These are phyloP conservation scores for Plectosphaerella sp. DNA, from an alignment of 2,329 filamentous ascomycete genomes.

Conservation along the genomic window DNA sequence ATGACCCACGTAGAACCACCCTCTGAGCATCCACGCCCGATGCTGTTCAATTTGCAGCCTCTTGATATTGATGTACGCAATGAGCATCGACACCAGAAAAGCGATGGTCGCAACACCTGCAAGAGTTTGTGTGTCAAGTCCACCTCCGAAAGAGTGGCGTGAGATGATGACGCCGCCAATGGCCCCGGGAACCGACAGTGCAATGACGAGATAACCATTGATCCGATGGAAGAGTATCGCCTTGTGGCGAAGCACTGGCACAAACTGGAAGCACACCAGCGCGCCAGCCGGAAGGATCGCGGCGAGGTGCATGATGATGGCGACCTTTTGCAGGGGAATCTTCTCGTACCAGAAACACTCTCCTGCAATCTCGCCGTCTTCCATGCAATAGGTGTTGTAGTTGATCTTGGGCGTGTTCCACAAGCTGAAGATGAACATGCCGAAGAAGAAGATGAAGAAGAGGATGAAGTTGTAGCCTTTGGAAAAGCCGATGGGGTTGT, in stretches of 20 bases:
- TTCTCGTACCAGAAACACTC: slow-evolving; percentile 32
- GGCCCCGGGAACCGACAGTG: slow-evolving; percentile 41
- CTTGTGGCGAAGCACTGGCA: slow-evolving; percentile 41
- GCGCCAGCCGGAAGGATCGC: slow-evolving; percentile 39
- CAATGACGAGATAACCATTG: slow-evolving; percentile 50
- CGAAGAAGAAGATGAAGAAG: slow-evolving; percentile 43
- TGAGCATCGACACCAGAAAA: slow-evolving; percentile 33
- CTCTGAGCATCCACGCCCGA: slow-evolving; percentile 58
- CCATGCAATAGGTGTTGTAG: slow-evolving; percentile 13
- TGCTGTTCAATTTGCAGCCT: slow-evolving; percentile 59
- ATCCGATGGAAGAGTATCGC: slow-evolving; percentile 52
- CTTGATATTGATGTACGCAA: slow-evolving; percentile 55
- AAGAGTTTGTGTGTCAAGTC: slow-evolving; percentile 40
- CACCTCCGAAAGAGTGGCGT: slow-evolving; percentile 48
- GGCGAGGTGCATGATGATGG: slow-evolving; percentile 41
- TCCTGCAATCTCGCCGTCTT: slow-evolving; percentile 30
- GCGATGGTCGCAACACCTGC: slow-evolving; percentile 38
- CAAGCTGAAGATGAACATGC: slow-evolving; percentile 42
- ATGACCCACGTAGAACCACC: slow-evolving; percentile 40
- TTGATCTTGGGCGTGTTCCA: slow-evolving; percentile 44
- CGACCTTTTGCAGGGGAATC: slow-evolving; percentile 22
- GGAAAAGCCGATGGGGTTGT: slow-evolving; percentile 47
- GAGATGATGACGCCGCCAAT: slow-evolving; percentile 49
- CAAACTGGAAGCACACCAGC: slow-evolving; percentile 42
- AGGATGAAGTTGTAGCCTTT: slow-evolving; percentile 54